Evolutionary conservation across 768 basidiomycete species (phyloP).

Genomic region (Boletus barrowsii): DNA sequence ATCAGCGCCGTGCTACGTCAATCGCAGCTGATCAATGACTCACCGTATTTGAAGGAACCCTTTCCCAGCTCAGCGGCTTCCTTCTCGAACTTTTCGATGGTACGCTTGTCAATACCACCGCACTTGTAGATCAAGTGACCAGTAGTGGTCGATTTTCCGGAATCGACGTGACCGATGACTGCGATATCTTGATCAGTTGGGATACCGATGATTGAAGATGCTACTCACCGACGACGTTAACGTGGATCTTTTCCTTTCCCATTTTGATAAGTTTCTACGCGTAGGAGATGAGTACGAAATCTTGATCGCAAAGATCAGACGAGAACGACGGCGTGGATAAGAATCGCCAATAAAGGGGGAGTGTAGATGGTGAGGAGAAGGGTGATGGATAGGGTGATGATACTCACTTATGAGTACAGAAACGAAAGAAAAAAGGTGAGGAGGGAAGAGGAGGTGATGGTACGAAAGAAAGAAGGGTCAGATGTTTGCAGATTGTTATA

Average conservation of each 20-base stretch:
- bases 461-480: constrained; percentile 34
- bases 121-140: constrained; percentile 99
- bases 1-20: constrained; percentile 18
- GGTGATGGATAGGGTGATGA: not conserved
- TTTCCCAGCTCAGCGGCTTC: constrained; percentile 99
- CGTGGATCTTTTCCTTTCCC: constrained; percentile 96
- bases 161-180: constrained; percentile 99
- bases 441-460: constrained; percentile 35
- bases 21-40: constrained; percentile 32
- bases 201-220: constrained; percentile 15
- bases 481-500: constrained; percentile 62
- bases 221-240: constrained; percentile 92
- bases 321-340: constrained; percentile 16
- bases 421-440: constrained; percentile 32
- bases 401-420: constrained; percentile 46
- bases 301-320: constrained; percentile 25
- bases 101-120: constrained; percentile 99
- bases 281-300: constrained; percentile 12
- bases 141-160: constrained; percentile 99
- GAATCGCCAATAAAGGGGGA: constrained; percentile 12
- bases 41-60: constrained; percentile 97
- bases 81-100: constrained; percentile 99
- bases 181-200: constrained; percentile 31
- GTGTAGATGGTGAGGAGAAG: constrained; percentile 18
- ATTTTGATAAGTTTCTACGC: constrained; percentile 63